phyloP scores from a whole-genome alignment of 139 green algal genomes.

The Chlorella vulgaris region DNA sequence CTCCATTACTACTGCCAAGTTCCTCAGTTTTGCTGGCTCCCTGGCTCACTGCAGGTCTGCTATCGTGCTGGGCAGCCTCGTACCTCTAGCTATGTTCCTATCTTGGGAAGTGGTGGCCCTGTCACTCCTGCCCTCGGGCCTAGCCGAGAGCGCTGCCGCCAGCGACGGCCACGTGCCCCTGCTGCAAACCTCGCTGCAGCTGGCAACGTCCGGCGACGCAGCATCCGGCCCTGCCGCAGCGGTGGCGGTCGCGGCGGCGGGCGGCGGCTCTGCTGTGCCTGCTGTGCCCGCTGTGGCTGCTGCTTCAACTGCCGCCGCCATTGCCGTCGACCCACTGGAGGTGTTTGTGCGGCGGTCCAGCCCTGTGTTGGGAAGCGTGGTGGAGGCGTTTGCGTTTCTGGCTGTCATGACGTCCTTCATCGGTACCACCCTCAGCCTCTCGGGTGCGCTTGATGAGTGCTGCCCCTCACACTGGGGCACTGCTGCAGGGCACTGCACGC shows the following conservation, averaged over 20 bases:
- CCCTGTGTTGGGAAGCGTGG: slow-evolving; percentile 21
- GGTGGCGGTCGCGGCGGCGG: neutral
- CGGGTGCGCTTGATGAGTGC: neutral
- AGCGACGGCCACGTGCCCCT: neutral
- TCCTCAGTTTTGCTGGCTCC: neutral
- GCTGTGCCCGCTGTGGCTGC: neutral
- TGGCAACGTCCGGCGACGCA: neutral
- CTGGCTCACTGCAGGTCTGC: slow-evolving; percentile 29
- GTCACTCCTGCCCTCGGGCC: slow-evolving; percentile 7
- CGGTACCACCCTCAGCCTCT: slow-evolving; percentile 59
- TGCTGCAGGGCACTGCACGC: neutral
- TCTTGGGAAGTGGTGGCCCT: slow-evolving; percentile 61
- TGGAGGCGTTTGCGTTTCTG: slow-evolving; percentile 63
- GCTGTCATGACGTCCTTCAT: slow-evolving; percentile 75
- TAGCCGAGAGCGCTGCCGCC: neutral
- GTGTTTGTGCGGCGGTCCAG: slow-evolving; percentile 45
- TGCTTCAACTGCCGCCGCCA: neutral
- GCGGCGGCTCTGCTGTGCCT: neutral
- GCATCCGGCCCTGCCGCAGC: too few species aligned
- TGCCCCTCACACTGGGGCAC: neutral
- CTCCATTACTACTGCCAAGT: neutral
- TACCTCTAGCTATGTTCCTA: slow-evolving; percentile 77
- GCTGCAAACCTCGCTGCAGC: slow-evolving; percentile 5
- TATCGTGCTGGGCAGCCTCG: slow-evolving; percentile 53
- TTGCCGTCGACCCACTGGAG: slow-evolving; percentile 45